These are phyloP conservation scores for Phialophora tarda DNA, from an alignment of 2,329 filamentous ascomycete genomes.

Conservation along the genomic window DNA sequence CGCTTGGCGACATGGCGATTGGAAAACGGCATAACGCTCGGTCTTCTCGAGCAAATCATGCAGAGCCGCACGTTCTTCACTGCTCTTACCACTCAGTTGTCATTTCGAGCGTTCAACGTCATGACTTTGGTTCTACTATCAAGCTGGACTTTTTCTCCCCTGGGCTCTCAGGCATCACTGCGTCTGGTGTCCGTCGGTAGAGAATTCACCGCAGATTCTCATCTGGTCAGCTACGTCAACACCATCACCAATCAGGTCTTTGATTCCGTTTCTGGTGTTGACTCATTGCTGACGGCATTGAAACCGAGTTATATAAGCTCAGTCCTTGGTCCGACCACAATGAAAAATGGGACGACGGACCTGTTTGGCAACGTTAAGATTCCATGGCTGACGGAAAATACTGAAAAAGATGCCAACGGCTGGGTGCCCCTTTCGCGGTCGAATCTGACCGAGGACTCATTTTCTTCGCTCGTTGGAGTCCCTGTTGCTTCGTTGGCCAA, in stretches of 20 bases:
- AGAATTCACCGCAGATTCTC: not conserved
- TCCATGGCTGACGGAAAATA: constrained; percentile 26
- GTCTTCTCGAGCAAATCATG: not conserved
- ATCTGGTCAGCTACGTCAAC: not conserved
- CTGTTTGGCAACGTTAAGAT: constrained; percentile 38
- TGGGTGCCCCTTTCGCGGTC: not conserved
- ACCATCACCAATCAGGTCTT: not conserved
- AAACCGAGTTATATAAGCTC: constrained; percentile 35
- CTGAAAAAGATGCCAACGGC: constrained; percentile 1
- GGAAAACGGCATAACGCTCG: not conserved
- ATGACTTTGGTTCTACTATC: constrained; percentile 28
- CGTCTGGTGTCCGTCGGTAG: constrained; percentile 25
- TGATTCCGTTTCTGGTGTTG: constrained; percentile 18
- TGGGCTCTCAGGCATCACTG: constrained; percentile 37
- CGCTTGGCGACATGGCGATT: not conserved
- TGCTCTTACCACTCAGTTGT: not conserved
- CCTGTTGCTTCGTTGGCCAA: constrained; percentile 29
- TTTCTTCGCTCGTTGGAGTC: constrained; percentile 21
- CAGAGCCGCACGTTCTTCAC: not conserved
- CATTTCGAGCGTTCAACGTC: not conserved
- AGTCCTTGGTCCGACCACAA: constrained; percentile 25
- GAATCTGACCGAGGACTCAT: not conserved
- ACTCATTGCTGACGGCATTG: constrained; percentile 22
- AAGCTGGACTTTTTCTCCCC: constrained; percentile 35
- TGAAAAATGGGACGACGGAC: constrained; percentile 33